Conservation (phyloP, 1,284 basidiomycete genomes). For the Wolfiporia cocos region DNA sequence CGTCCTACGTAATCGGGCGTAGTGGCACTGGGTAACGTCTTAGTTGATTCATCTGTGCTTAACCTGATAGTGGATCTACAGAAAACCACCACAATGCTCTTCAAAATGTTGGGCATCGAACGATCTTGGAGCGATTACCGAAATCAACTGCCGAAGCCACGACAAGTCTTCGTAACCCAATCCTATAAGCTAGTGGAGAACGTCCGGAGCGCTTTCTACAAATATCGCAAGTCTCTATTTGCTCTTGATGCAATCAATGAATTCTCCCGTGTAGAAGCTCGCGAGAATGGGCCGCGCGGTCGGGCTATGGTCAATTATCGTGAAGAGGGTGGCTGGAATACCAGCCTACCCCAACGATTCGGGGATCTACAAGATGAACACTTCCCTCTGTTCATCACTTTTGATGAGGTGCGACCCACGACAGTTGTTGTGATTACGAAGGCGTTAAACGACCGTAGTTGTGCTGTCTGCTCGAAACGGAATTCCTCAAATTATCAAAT, state of each 20-base stretch:
- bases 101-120: slow-evolving; percentile 68
- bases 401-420: slow-evolving; percentile 46
- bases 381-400: slow-evolving; percentile 69
- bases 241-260: slow-evolving; percentile 33
- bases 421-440: not conserved
- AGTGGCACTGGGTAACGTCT: slow-evolving; percentile 63
- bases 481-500: too few species aligned
- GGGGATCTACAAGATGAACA: slow-evolving; percentile 52
- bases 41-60: not conserved
- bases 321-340: slow-evolving; percentile 38
- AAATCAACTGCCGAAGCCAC: slow-evolving; percentile 28
- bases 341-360: slow-evolving; percentile 48
- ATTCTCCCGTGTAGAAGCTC: slow-evolving; percentile 23
- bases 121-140: slow-evolving; percentile 35
- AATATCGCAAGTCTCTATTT: slow-evolving; percentile 42
- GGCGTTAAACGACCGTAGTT: slow-evolving; percentile 35
- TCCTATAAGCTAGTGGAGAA: slow-evolving; percentile 58
- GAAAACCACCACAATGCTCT: slow-evolving; percentile 75
- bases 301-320: slow-evolving; percentile 40
- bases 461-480: slow-evolving; percentile 22
- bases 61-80: slow-evolving; percentile 24
- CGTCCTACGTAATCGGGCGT: slow-evolving; percentile 65
- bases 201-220: slow-evolving; percentile 59
- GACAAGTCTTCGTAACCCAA: slow-evolving; percentile 71
- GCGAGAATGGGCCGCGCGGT: slow-evolving; percentile 21